These are phyloP conservation scores for Colletotrichum shisoi DNA, from an alignment of 2,329 filamentous ascomycete genomes.

Conservation along the genomic window DNA sequence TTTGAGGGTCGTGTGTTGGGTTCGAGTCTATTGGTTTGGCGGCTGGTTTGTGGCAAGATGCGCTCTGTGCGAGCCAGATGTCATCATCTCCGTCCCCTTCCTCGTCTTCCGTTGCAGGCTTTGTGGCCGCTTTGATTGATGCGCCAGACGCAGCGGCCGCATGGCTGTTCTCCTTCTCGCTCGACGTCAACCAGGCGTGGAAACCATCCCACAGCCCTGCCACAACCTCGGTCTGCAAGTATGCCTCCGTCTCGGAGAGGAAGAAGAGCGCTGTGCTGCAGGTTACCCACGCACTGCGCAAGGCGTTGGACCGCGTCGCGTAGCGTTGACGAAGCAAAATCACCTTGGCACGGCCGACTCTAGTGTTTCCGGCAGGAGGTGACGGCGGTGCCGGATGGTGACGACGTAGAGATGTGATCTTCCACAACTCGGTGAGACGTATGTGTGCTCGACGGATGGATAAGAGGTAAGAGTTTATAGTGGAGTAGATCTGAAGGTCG, in stretches of 20 bases:
- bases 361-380: constrained; percentile 68
- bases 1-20: constrained; percentile 78
- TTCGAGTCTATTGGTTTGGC: constrained; percentile 39
- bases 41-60: constrained; percentile 37
- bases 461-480: constrained; percentile 86
- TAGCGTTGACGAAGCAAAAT: constrained; percentile 69
- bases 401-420: constrained; percentile 77
- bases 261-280: constrained; percentile 88
- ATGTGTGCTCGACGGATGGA: constrained; percentile 87
- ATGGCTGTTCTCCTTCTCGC: constrained; percentile 43
- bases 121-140: constrained; percentile 14
- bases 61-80: constrained; percentile 52
- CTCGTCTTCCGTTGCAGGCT: constrained; percentile 14
- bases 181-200: constrained; percentile 72
- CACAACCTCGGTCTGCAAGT: constrained; percentile 89
- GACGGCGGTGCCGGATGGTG: constrained; percentile 77
- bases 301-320: constrained; percentile 67
- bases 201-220: constrained; percentile 83
- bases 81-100: constrained; percentile 46
- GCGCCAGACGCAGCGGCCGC: neutral
- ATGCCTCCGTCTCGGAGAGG: constrained; percentile 84
- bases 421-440: constrained; percentile 85
- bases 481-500: constrained; percentile 81
- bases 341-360: constrained; percentile 67
- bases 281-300: constrained; percentile 89